Percentiles rank a stretch among this genome's conserved stretches.
Conservation (phyloP, 805 yeast genomes). For the Candida nitratophila region DNA sequence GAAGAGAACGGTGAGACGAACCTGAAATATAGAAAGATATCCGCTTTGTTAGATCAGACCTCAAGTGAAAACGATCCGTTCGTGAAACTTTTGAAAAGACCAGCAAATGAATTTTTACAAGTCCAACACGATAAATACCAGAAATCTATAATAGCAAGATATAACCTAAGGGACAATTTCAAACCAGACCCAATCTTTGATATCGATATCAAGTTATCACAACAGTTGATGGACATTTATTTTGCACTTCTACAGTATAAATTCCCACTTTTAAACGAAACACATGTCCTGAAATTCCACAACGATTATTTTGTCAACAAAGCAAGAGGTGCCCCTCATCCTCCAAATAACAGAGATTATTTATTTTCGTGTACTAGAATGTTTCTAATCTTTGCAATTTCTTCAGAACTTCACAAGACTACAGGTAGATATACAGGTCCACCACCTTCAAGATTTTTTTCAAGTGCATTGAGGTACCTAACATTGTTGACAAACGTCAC, state of each 20-base stretch:
- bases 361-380: conserved; percentile 49
- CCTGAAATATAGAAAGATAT: conserved; percentile 22
- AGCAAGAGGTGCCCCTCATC: conserved; percentile 5
- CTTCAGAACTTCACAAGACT: conserved; percentile 45
- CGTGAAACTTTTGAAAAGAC: conserved; percentile 9
- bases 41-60: neutral
- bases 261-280: conserved; percentile 48
- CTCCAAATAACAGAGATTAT: conserved; percentile 29
- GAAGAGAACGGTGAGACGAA: conserved; percentile 7
- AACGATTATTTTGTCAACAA: conserved; percentile 36
- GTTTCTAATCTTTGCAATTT: conserved; percentile 47
- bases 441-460: conserved; percentile 47
- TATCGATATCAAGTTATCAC: conserved; percentile 41
- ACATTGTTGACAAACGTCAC: conserved; percentile 35
- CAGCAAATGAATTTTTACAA: conserved; percentile 14
- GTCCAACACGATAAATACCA: conserved; percentile 7
- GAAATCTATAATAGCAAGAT: conserved; percentile 31
- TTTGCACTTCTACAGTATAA: conserved; percentile 50
- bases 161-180: conserved; percentile 39
- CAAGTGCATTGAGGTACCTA: conserved; percentile 52
- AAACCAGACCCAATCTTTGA: conserved; percentile 44
- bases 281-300: conserved; percentile 43
- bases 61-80: conserved; percentile 12
- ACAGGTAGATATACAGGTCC: conserved; percentile 52
- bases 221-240: conserved; percentile 47